Evolutionary conservation across 164 flowering plant species (phyloP).

Genomic region (Umbilicus rupestris): DNA sequence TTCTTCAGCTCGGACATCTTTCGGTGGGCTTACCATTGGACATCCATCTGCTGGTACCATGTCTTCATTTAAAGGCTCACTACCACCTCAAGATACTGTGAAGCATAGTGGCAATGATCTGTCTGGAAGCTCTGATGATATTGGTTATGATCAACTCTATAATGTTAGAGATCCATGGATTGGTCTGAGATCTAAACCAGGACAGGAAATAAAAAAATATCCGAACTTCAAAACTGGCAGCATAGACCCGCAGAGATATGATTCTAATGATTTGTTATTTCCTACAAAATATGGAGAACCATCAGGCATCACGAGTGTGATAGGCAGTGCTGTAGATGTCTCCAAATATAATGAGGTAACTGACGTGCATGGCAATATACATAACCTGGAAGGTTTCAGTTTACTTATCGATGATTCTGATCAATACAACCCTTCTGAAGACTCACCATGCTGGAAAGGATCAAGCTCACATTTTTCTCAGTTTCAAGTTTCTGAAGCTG

Average conservation of each 20-base stretch:
- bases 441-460: slow-evolving; percentile 86
- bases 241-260: slow-evolving; percentile 15
- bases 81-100: not conserved
- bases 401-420: slow-evolving; percentile 14
- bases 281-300: slow-evolving; percentile 1
- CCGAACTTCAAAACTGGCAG: not conserved
- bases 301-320: not conserved
- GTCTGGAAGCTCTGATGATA: slow-evolving; percentile 3
- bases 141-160: slow-evolving; percentile 4
- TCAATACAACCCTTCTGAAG: slow-evolving; percentile 38
- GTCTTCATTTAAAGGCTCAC: not conserved
- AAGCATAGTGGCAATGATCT: slow-evolving; percentile 9
- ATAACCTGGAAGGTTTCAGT: slow-evolving; percentile 5
- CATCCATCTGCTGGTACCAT: slow-evolving; percentile 15
- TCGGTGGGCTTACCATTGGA: slow-evolving; percentile 16
- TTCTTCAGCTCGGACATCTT: slow-evolving; percentile 9
- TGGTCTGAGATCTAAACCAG: slow-evolving; percentile 2
- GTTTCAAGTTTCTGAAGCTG: slow-evolving; percentile 23
- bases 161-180: slow-evolving; percentile 12
- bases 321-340: not conserved
- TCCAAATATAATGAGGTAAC: not conserved
- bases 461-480: slow-evolving; percentile 25
- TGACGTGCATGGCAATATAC: not conserved
- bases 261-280: not conserved
- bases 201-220: not conserved